These are phyloP conservation scores for Hanseniaspora jakobsenii DNA, from an alignment of 805 yeast species.

Conservation along the genomic window DNA sequence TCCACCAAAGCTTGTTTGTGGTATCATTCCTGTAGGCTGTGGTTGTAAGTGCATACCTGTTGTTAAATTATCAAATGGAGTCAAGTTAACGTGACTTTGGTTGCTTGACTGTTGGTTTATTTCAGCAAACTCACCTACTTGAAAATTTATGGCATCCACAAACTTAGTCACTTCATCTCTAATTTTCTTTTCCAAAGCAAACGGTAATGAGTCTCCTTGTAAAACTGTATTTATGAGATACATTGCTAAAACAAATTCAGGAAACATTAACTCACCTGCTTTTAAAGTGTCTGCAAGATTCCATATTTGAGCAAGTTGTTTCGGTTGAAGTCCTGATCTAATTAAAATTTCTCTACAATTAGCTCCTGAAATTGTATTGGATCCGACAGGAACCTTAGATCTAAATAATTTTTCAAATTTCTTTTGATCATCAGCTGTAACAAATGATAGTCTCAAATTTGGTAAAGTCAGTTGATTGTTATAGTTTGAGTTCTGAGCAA, in stretches of 20 bases:
- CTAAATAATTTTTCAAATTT: constrained; percentile 78
- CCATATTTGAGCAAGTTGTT: constrained; percentile 78
- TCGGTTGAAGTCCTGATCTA: constrained; percentile 66
- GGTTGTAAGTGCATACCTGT: constrained; percentile 26
- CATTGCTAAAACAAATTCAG: constrained; percentile 87
- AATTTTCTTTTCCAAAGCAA: constrained; percentile 55
- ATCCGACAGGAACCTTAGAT: constrained; percentile 51
- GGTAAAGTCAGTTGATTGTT: constrained; percentile 57
- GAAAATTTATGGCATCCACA: constrained; percentile 76
- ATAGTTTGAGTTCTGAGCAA: constrained; percentile 34
- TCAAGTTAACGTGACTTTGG: constrained; percentile 22
- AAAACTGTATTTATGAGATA: constrained; percentile 70
- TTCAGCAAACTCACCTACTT: constrained; percentile 45
- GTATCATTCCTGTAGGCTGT: constrained; percentile 32
- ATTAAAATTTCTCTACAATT: constrained; percentile 68
- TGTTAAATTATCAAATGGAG: constrained; percentile 33
- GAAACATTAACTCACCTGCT: constrained; percentile 76
- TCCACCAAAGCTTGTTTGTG: constrained; percentile 28
- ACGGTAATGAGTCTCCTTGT: constrained; percentile 69
- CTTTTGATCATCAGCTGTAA: constrained; percentile 73
- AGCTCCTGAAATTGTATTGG: constrained; percentile 47
- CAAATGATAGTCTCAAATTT: constrained; percentile 65
- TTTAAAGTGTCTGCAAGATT: constrained; percentile 76
- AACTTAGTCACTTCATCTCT: constrained; percentile 76
- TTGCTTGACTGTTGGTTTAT: constrained; percentile 14